phyloP scores from a whole-genome alignment of 805 yeast species.

The Saturnispora serradocipensis region DNA sequence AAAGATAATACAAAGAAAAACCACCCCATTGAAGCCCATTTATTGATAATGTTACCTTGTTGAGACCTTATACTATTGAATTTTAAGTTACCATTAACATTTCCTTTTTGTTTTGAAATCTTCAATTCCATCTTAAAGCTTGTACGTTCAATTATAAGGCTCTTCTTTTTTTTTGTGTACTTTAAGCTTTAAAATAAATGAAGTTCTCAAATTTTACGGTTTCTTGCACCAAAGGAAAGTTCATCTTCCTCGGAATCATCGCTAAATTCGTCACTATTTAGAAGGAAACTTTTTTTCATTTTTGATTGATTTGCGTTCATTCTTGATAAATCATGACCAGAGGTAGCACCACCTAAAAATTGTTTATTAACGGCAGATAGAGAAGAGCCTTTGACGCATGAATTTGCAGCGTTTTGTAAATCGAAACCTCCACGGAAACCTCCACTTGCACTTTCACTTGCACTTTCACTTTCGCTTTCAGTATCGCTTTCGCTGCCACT shows the following conservation, averaged over 20 bases:
- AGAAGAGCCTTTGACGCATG: conserved; percentile 5
- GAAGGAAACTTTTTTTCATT: background rate
- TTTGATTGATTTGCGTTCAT: conserved; percentile 2
- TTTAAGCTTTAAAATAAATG: background rate
- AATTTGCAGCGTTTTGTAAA: background rate
- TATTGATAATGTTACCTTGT: background rate
- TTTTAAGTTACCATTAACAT: background rate
- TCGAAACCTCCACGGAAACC: conserved; percentile 6
- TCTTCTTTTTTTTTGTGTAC: too few relatives aligned
- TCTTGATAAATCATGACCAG: conserved; percentile 1
- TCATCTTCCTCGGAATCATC: conserved; percentile 5
- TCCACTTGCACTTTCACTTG: conserved; percentile 12
- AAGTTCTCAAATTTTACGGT: background rate
- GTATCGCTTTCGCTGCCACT: conserved; percentile 6
- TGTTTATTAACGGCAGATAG: conserved; percentile 4
- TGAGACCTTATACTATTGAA: background rate
- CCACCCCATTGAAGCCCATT: background rate
- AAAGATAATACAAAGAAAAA: background rate
- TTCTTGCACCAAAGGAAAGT: conserved; percentile 5
- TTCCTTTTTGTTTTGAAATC: background rate
- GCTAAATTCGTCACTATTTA: background rate
- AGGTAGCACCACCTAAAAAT: background rate
- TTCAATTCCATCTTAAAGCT: background rate
- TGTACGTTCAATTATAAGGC: too few relatives aligned
- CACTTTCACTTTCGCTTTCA: conserved; percentile 25